Evolutionary conservation across 257 asterid genomes (phyloP), one percentile per base, ranked within the genome.

Genomic region (Eucommia ulmoides): DNA sequence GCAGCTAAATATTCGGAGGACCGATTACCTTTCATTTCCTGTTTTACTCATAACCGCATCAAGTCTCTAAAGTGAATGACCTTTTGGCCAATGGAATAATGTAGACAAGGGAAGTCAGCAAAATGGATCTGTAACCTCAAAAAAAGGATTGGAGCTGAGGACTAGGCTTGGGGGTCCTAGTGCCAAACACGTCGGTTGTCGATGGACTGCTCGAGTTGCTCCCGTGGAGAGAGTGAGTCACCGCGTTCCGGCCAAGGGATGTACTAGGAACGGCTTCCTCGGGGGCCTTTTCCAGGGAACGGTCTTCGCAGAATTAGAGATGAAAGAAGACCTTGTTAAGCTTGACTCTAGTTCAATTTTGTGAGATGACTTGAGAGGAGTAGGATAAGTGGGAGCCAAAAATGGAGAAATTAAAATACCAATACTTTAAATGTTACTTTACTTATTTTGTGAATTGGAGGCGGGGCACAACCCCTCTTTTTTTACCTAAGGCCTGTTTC

Each of bases 391-490:
- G 38, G 38, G 38, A 29, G 38, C 8, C 38, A 29, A 29, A 29
- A 29, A 29, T 29, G 38, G 7, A 12, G 38, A 6, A 29, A 12
- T 29, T 29, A 12, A 29, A 29, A 29, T 29, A 12, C 6, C 38
- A 29, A 29, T 29, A 29, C 12, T 29, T 29, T 29, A 5, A 29
- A 29, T 29, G 6, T 29, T 29, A 29, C 12, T 29, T 29, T 29
- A 29, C 38, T 29, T 29, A 29, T 29, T 29, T 12, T 29, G 38
- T 7, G 38, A 29, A 29, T 29, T 12, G 12, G 38, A 29, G 38
- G 12, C 12, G 38, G 38, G 12, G 25, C 21, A 19, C 10, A 5
- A 33, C 58, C 38, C 58, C 50, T 53, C 58, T 53, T 53, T 53
- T 38, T 22, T 21, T 48, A 53, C 33, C 21, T 33, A 22, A 38